These are phyloP conservation scores for Pseudocercospora vitis DNA, from an alignment of 2,329 filamentous ascomycete species.

Conservation along the genomic window DNA sequence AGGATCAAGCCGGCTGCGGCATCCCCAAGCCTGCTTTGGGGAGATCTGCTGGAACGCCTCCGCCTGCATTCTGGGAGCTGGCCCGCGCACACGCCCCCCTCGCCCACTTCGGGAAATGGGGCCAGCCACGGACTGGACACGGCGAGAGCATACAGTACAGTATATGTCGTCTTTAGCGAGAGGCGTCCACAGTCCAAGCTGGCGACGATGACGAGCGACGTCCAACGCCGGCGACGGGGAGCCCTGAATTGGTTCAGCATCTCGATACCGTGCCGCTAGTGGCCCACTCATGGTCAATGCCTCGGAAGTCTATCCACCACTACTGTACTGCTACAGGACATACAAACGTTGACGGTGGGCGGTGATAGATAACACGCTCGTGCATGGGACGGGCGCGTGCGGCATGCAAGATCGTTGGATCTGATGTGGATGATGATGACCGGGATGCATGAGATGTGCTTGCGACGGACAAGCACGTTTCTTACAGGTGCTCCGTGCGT, in stretches of 20 bases:
- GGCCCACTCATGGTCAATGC: background rate
- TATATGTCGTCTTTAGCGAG: no score
- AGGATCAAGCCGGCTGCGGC: background rate
- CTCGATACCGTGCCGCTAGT: slow-evolving; percentile 1
- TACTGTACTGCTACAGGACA: no score
- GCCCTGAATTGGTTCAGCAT: background rate
- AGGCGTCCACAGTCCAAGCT: background rate
- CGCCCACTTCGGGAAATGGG: background rate
- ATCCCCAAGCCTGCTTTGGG: background rate
- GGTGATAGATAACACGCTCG: background rate
- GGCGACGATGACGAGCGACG: background rate
- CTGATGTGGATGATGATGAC: no score
- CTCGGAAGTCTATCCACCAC: background rate
- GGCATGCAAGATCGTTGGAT: no score
- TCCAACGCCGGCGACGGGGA: background rate
- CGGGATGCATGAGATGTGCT: slow-evolving; percentile 8
- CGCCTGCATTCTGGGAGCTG: no score
- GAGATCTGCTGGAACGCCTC: background rate
- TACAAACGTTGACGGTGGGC: background rate
- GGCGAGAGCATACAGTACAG: no score
- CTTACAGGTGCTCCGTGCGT: background rate
- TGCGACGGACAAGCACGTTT: slow-evolving; percentile 7
- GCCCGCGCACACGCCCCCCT: background rate
- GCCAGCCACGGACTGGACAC: background rate
- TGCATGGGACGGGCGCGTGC: slow-evolving; percentile 3